A percentile compares a stretch with the other conserved stretches of the same genome.
These are phyloP conservation scores for Xylaria scruposa DNA, from an alignment of 495 filamentous ascomycete genomes.

Conservation along the genomic window DNA sequence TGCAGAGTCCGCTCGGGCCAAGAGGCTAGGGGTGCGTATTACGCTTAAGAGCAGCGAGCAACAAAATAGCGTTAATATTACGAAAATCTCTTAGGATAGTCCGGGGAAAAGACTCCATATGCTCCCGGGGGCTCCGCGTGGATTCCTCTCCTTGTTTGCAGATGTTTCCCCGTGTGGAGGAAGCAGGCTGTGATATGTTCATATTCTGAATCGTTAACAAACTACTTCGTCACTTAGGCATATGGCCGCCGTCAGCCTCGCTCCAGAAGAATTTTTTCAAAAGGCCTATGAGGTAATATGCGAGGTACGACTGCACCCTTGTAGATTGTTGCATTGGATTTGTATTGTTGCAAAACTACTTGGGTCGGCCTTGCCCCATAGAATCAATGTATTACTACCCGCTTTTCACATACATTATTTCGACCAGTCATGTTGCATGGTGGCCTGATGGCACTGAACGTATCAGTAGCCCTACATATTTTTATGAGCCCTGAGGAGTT, in stretches of 20 bases:
- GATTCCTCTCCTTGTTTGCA: neutral
- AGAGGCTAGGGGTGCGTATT: neutral
- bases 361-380: neutral
- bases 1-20: conserved; percentile 21
- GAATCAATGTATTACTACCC: conserved; percentile 16
- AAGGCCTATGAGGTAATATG: neutral
- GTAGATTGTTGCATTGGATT: neutral
- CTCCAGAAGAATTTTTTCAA: neutral
- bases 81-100: neutral
- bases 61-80: conserved; percentile 7
- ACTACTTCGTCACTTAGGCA: neutral
- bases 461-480: neutral
- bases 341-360: conserved; percentile 12
- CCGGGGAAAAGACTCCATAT: neutral
- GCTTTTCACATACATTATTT: neutral
- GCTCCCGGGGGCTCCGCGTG: neutral
- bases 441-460: neutral
- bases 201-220: neutral
- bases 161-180: neutral
- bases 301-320: neutral
- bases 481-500: neutral
- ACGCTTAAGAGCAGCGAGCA: conserved; percentile 14
- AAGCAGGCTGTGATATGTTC: neutral
- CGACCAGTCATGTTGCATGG: conserved; percentile 8
- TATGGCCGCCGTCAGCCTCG: neutral